phyloP scores from a whole-genome alignment of 306 rosid genomes.

The Quercus rubra region DNA sequence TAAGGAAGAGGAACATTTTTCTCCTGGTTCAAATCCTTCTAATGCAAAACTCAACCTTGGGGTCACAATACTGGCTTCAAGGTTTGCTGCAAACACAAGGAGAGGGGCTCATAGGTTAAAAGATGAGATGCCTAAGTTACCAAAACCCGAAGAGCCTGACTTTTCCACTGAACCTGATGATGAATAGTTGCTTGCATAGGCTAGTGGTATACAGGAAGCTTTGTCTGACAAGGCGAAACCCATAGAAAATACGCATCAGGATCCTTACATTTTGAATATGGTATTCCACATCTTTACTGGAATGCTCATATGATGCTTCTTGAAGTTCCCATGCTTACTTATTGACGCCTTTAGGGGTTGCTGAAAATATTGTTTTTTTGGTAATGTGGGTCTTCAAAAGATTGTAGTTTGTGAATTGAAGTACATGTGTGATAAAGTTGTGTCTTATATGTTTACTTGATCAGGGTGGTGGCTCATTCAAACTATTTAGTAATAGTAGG shows the following conservation, averaged over 20 bases:
- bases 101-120: conserved; percentile 76
- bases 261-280: conserved; percentile 9
- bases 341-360: background rate
- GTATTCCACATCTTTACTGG: background rate
- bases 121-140: conserved; percentile 79
- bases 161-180: conserved; percentile 69
- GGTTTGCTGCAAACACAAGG: conserved; percentile 92
- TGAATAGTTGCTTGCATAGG: conserved; percentile 29
- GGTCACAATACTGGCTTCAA: conserved; percentile 76
- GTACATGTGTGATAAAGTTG: background rate
- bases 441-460: background rate
- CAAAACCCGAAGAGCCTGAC: conserved; percentile 93
- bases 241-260: background rate
- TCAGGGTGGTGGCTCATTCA: background rate
- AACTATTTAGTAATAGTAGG: too few relatives aligned
- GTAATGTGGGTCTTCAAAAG: too few relatives aligned
- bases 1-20: conserved; percentile 37
- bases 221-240: background rate
- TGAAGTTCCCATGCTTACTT: background rate
- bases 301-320: background rate
- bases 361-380: background rate
- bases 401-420: background rate
- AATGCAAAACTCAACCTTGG: conserved; percentile 70
- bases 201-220: conserved; percentile 5
- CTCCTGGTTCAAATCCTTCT: conserved; percentile 48